Percentiles rank a stretch among this genome's conserved stretches.
Conservation (phyloP, 352 stramenopile species). For the Aphanomyces euteiches region DNA sequence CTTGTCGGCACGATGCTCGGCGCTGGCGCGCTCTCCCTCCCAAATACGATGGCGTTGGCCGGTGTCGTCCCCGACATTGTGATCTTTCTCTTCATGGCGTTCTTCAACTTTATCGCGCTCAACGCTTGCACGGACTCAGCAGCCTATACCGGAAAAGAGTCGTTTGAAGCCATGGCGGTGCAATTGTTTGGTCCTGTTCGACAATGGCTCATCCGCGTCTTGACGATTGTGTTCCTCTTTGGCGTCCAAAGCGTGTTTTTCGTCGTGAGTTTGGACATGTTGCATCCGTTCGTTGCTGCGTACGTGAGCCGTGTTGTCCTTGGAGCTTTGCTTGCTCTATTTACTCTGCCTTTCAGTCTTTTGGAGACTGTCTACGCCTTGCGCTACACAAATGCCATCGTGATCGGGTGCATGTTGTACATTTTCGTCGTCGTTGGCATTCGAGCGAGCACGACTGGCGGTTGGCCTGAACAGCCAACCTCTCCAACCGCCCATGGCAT, state of each 20-base stretch:
- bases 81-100: constrained; percentile 53
- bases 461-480: not conserved
- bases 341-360: constrained; percentile 64
- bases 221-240: constrained; percentile 72
- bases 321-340: constrained; percentile 52
- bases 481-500: constrained; percentile 26
- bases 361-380: constrained; percentile 79
- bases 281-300: constrained; percentile 58
- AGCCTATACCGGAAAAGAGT: constrained; percentile 60
- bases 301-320: constrained; percentile 54
- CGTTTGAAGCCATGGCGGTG: constrained; percentile 73
- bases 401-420: not conserved
- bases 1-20: constrained; percentile 78
- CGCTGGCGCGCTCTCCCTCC: constrained; percentile 69
- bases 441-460: not conserved
- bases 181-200: constrained; percentile 56
- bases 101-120: constrained; percentile 63
- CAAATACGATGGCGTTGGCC: constrained; percentile 53
- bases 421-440: not conserved
- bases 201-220: constrained; percentile 58
- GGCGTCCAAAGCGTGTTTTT: constrained; percentile 73
- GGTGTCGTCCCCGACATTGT: constrained; percentile 46
- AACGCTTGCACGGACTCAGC: constrained; percentile 55
- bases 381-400: constrained; percentile 63
- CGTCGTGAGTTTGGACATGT: constrained; percentile 77